Base-by-base conservation (phyloP, 495 filamentous ascomycete species). In the Xanthoparmelia taractica region DNA sequence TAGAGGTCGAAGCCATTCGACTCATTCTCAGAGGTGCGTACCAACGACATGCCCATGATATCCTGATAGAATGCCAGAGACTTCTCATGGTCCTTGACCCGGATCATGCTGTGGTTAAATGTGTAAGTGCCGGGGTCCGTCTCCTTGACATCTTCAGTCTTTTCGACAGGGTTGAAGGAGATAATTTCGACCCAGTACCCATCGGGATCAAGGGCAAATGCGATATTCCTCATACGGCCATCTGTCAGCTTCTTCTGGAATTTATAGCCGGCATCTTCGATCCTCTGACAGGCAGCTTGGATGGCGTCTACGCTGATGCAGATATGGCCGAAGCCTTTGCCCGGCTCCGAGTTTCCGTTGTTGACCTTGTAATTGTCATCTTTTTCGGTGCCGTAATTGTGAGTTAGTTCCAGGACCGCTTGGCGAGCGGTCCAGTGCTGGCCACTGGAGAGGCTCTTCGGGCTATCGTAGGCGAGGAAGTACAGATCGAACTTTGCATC, bases 201-300 rank as follows among this genome's bases (percentile, higher is more conserved):
- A 74, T 97, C 93, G 6, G 94, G 94, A 70, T 97, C 94, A 63
- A 96, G 82, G 8, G 80, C 94, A 70, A 97, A 98, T 1, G 93
- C 94, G 68, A 97, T 95, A 68, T 87, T 77, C 66, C 82, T 82
- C 90, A 96, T 96, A 27, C 86, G 81, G 0, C 93, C 94, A 60
- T 98, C 93, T 4, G 83, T 82, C 45, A 97, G 73, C 72, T 88
- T 92, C 85, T 98, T 97, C 81, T 97, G 89, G 78, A 97, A 97
- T 34, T 80, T 80, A 74, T 96, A 96, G 0, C 92, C 92, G 8
- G 89, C 91, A 66, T 91, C 89, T 74, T 93, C 90, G 68, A 98
- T 80, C 62, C 90, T 82, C 77, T 89, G 75, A 80, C 94, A 97
- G 12, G 92, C 91, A 10, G 84, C 88, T 75, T 96, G 85, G 66